Conservation (phyloP, 805 yeast genomes). For the Metschnikowia arizonensis region DNA sequence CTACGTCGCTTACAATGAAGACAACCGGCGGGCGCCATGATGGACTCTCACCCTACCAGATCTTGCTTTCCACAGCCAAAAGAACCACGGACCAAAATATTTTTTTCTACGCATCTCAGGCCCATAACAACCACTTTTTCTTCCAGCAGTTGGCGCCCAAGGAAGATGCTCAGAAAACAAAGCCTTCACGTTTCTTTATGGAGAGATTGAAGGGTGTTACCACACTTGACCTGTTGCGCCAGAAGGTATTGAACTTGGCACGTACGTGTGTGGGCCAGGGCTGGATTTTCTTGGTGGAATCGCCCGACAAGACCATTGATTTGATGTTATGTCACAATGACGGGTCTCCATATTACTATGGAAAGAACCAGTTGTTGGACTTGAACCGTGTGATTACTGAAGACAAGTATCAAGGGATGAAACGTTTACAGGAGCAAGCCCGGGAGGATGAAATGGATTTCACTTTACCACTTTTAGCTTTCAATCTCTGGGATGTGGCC, state of each 20-base stretch:
- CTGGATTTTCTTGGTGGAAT: slow-evolving; percentile 71
- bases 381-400: slow-evolving; percentile 66
- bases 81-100: slow-evolving; percentile 60
- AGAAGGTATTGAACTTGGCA: slow-evolving; percentile 46
- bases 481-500: slow-evolving; percentile 89
- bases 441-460: slow-evolving; percentile 50
- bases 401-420: slow-evolving; percentile 47
- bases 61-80: slow-evolving; percentile 61
- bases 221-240: slow-evolving; percentile 48
- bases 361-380: slow-evolving; percentile 68
- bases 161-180: slow-evolving; percentile 28
- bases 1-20: slow-evolving; percentile 55
- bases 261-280: slow-evolving; percentile 63
- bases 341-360: slow-evolving; percentile 72
- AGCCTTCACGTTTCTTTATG: slow-evolving; percentile 37
- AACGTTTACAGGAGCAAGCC: slow-evolving; percentile 32
- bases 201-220: slow-evolving; percentile 35
- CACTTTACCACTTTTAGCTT: slow-evolving; percentile 69
- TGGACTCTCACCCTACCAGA: slow-evolving; percentile 68
- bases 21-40: slow-evolving; percentile 81
- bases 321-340: slow-evolving; percentile 60
- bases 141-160: slow-evolving; percentile 55
- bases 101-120: slow-evolving; percentile 88
- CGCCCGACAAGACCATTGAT: slow-evolving; percentile 52
- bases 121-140: slow-evolving; percentile 88